A percentile compares a stretch with the other conserved stretches of the same genome.
phyloP scores from a whole-genome alignment of 495 filamentous ascomycete species.

The Coniosporium apollinis region DNA sequence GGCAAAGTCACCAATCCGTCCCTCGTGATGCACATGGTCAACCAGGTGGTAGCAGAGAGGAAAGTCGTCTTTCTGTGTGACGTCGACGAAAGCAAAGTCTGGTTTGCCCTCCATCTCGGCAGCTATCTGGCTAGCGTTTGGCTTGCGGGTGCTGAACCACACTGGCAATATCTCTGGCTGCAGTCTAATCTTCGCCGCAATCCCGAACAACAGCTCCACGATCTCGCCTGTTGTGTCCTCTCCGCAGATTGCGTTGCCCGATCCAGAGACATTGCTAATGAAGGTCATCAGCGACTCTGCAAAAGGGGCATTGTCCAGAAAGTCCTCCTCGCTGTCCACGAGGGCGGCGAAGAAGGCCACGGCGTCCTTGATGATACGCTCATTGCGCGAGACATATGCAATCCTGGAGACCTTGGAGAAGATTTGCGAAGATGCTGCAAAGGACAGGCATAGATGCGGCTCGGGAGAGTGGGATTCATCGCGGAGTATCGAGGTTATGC shows the following conservation, averaged over 20 bases:
- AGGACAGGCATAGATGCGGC: slow-evolving; percentile 77
- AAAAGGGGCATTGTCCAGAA: slow-evolving; percentile 70
- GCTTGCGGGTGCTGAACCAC: slow-evolving; percentile 55
- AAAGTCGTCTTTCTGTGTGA: slow-evolving; percentile 83
- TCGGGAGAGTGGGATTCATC: slow-evolving; percentile 78
- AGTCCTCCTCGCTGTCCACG: slow-evolving; percentile 87
- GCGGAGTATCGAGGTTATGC: slow-evolving; percentile 60
- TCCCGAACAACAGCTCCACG: slow-evolving; percentile 82
- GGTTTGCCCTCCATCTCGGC: slow-evolving; percentile 26
- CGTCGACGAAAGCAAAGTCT: slow-evolving; percentile 70
- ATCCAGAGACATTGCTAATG: slow-evolving; percentile 46
- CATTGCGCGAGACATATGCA: slow-evolving; percentile 59
- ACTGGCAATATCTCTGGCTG: slow-evolving; percentile 67
- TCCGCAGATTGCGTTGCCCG: slow-evolving; percentile 40
- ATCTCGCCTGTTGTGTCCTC: slow-evolving; percentile 67
- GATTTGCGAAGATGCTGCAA: slow-evolving; percentile 66
- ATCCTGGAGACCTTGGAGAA: slow-evolving; percentile 78
- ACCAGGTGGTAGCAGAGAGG: slow-evolving; percentile 89
- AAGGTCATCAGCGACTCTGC: slow-evolving; percentile 70
- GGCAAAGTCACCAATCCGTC: slow-evolving; percentile 90
- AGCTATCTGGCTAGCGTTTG: too few species aligned
- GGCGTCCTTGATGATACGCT: slow-evolving; percentile 63
- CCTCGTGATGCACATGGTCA: slow-evolving; percentile 90
- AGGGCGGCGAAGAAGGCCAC: slow-evolving; percentile 73
- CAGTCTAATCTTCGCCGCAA: slow-evolving; percentile 84